Percentiles rank a stretch among this genome's conserved stretches.
These are phyloP conservation scores for Vitis hybrid DNA, from an alignment of 177 flowering plant species.

Conservation along the genomic window DNA sequence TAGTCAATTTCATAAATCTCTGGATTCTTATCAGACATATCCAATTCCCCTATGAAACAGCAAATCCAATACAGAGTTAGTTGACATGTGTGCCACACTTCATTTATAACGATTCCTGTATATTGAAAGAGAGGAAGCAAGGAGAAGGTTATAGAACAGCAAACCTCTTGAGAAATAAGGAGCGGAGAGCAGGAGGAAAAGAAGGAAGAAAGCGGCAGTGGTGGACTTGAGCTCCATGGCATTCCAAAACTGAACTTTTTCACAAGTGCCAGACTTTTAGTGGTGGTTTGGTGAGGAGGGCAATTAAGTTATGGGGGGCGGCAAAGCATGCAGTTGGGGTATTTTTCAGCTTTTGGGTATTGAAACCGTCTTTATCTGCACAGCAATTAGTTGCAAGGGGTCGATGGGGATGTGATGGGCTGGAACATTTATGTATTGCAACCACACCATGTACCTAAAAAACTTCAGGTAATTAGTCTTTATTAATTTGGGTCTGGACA, in stretches of 20 bases:
- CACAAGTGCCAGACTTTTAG: not conserved
- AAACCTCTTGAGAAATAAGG: conserved; percentile 36
- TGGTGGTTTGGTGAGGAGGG: not conserved
- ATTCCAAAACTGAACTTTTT: not conserved
- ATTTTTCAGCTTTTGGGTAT: conserved; percentile 19
- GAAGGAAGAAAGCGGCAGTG: conserved; percentile 19
- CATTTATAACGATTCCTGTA: not conserved
- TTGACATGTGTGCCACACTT: not conserved
- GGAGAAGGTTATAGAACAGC: not conserved
- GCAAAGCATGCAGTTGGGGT: conserved; percentile 16
- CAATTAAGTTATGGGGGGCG: conserved; percentile 1
- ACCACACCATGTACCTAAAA: conserved; percentile 2
- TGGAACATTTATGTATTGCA: conserved; percentile 31
- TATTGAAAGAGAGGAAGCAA: not conserved
- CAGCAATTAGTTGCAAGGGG: conserved; percentile 36
- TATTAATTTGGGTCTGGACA: conserved; percentile 12
- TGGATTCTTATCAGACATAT: conserved; percentile 14
- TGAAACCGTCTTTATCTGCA: conserved; percentile 41
- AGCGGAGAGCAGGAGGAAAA: conserved; percentile 28
- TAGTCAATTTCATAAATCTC: conserved; percentile 78
- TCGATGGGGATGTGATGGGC: conserved; percentile 31
- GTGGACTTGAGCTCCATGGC: conserved; percentile 41
- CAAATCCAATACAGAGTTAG: not conserved
- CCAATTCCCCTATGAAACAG: conserved; percentile 22
- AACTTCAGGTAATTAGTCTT: not conserved